Evolutionary conservation across 495 filamentous ascomycete species (phyloP), one percentile per base, ranked within the genome.

Genomic region (Hypoxylon perforatum): DNA sequence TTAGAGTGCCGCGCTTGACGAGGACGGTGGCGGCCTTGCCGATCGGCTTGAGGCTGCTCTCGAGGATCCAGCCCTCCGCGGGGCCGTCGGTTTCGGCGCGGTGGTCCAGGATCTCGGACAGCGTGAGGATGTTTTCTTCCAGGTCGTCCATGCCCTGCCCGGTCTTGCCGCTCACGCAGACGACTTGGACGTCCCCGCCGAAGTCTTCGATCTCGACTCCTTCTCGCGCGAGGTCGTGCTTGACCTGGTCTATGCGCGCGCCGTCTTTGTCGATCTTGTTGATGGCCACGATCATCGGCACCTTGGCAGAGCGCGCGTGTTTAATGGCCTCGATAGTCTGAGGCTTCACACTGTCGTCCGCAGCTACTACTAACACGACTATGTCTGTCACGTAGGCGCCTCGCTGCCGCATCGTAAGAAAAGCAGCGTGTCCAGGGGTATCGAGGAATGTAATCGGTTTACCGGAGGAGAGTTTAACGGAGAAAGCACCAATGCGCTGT

Each of bases 401-500:
- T 57, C 96, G 90, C 69, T 96, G 92, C 2, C 96, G 90, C 96
- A 99, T 99, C 46, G 88, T 88, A 56, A 97, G 78, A 73, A 99
- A 99, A 2, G 96, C 96, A 30, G 94, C 91, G 76, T 99, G 96
- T 3, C 96, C 96, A 0, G 96, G 96, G 0, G 96, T 99, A 69
- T 99, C 96, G 53, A 99, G 85, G 83, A 99, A 99, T 7, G 96
- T 98, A 66, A 98, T 95, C 2, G 84, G 85, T 76, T 93, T 94
- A 21, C 93, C 93, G 4, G 86, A 87, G 15, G 92, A 90, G 82
- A 99, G 86, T 15, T 85, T 84, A 2, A 98, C 94, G 1, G 91
- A 94, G 80, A 99, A 99, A n/a, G 96, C 96, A 72, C 96, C 96
- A 68, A 99, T 99, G 73, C 98, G 96, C 76, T 99, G 96, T 0